Base-by-base conservation (phyloP, 148 eudicot genomes). In the Amaranthus cruentus region DNA sequence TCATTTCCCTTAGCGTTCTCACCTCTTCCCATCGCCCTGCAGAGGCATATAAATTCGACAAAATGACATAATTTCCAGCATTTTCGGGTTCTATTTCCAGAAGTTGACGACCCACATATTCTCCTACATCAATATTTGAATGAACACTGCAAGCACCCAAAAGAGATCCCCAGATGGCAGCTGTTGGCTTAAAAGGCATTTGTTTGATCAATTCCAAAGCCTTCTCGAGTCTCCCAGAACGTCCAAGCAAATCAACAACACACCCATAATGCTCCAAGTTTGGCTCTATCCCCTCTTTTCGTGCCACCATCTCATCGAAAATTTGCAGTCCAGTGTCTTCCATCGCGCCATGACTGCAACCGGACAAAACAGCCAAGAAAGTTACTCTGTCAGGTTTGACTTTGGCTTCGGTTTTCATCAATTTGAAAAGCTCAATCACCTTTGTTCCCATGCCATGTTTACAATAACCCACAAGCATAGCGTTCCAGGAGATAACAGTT, bases 221-320 rank as follows among this genome's bases (percentile, higher is more conserved):
- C 80, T 84, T 77, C 63, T 85, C 86, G 52, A 93, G 59, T 64
- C 80, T 81, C 59, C 95, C 95, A 59, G 87, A 79, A 64, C 98
- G 98, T 14, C 98, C 94, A n/a, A 93, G 86, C 75, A 91, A 77
- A 80, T 93, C 98, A 71, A 93, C 91, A 68, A 93, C 88, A 83
- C 95, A 89, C 1, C 92, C 92, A 78, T 86, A 93, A 70, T 93
- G 98, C 81, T 91, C 98, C 53, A 88, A 70, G 42, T 86, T 83
- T 46, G 93, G 92, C 55, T 83, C 76, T 68, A 86, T 63, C 59
- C 84, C 86, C 51, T 82, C 62, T 66, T 82, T 83, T n/a, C 81
- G 73, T 11, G 69, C 75, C 58, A 81, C 73, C 87, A 91, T 72
- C 58, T 91, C 92, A 57, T 91, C 73, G 57, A 93, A 93, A 43